Base-by-base conservation (phyloP, 352 stramenopile species). In the Aphanomyces euteiches region DNA sequence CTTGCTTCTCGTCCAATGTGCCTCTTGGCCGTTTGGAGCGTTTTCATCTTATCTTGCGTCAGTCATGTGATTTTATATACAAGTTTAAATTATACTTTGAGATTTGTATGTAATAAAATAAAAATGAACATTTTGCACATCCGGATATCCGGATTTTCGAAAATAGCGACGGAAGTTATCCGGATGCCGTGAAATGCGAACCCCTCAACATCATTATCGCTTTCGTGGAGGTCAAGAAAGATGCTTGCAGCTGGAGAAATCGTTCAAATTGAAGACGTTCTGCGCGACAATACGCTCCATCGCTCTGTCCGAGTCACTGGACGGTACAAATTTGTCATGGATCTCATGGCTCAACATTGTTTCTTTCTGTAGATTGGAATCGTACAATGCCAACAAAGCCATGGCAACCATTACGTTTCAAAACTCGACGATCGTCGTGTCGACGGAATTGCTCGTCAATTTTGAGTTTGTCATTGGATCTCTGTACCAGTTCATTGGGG, bases 401-500 rank as follows among this genome's bases (percentile, higher is more conserved):
- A 4, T 82, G 4, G 83, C 82, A 43, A 56, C 65, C 28, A 65
- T 92, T 12, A 88, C 87, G 10, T 94, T 92, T 69, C 83, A 94
- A 65, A 76, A 74, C 57, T 78, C 77, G 3, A 72, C 77, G 1
- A 78, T 94, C 69, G 78, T 75, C n/a, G 74, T 94, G 39, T 84
- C 92, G 67, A 94, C 87, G 50, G 75, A 79, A 28, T 45, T 79
- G n/a, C 58, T 92, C 34, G 76, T 74, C 37, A 67, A 79, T 28
- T 65, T 89, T n/a, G 79, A 83, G 12, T 74, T 94, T 69, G 75
- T 75, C 12, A 64, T 92, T 15, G 84, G 84, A 21, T 90, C 85
- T 41, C 86, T 92, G 84, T 93, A 90, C 47, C 87, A 95, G 67
- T 93, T 95, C 58, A 66, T 95, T 3, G 87, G 87, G 15, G 87